phyloP scores from a whole-genome alignment of 2,329 filamentous ascomycete genomes.

The Aspergillus aculeatinus region DNA sequence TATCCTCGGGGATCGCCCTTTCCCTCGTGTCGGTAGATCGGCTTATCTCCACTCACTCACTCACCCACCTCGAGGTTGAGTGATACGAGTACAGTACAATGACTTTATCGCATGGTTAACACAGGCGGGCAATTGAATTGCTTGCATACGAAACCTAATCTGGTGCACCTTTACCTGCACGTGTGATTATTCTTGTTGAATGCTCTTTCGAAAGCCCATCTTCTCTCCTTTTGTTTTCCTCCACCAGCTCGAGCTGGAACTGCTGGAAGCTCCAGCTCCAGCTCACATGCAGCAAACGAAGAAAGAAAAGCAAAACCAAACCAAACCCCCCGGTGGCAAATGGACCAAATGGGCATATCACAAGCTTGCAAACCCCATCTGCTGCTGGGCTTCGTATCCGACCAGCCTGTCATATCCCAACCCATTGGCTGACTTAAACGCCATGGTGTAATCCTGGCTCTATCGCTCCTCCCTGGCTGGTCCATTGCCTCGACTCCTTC shows the following conservation, averaged over 20 bases:
- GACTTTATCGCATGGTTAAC: too few relatives aligned
- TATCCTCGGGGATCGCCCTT: too few relatives aligned
- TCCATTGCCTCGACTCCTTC: slow-evolving; percentile 8
- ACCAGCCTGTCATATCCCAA: background rate
- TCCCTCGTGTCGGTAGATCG: background rate
- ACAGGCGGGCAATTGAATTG: background rate
- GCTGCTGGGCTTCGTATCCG: slow-evolving; percentile 1
- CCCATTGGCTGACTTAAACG: slow-evolving; percentile 6
- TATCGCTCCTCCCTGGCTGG: slow-evolving; percentile 19
- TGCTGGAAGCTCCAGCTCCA: background rate
- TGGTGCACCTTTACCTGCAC: background rate
- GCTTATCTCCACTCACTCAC: too few relatives aligned
- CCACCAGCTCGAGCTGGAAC: too few relatives aligned
- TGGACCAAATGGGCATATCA: background rate
- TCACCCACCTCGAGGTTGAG: too few relatives aligned
- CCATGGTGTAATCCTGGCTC: slow-evolving; percentile 5
- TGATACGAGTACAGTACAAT: too few relatives aligned
- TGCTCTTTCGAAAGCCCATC: background rate
- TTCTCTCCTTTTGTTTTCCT: background rate
- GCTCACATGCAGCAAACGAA: background rate
- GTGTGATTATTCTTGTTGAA: too few relatives aligned
- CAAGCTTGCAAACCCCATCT: background rate
- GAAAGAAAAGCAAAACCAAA: background rate
- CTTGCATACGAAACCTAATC: background rate
- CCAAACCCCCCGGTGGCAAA: background rate